These are phyloP conservation scores for Bruguiera parviflora DNA, from an alignment of 345 rosid genomes.

Conservation along the genomic window DNA sequence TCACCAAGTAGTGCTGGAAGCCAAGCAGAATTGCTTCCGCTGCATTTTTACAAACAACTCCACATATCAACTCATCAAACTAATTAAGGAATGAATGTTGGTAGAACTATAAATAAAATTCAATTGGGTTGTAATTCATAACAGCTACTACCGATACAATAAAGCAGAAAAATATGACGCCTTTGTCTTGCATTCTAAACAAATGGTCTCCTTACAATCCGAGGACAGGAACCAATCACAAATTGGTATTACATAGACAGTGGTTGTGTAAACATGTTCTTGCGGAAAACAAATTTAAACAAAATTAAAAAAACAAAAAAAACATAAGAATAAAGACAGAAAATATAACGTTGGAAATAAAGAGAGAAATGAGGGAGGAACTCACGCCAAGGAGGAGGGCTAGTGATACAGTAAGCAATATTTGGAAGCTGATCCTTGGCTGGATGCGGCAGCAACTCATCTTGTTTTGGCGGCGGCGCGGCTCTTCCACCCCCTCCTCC, in stretches of 20 bases:
- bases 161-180: too few species aligned
- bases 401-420: constrained; percentile 77
- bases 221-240: too few species aligned
- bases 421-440: constrained; percentile 79
- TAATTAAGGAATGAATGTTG: constrained; percentile 6
- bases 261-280: too few species aligned
- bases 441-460: constrained; percentile 90
- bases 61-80: constrained; percentile 1
- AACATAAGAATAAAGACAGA: neutral
- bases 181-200: too few species aligned
- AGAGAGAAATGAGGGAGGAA: constrained; percentile 2
- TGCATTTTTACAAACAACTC: constrained; percentile 34
- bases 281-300: too few species aligned
- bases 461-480: constrained; percentile 78
- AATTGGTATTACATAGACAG: too few species aligned
- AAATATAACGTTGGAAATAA: neutral
- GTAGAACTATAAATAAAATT: neutral
- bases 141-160: neutral
- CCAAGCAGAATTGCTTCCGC: constrained; percentile 95
- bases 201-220: too few species aligned
- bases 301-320: neutral
- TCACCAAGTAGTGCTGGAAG: constrained; percentile 92
- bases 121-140: neutral
- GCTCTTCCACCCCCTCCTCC: constrained; percentile 55
- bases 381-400: constrained; percentile 99